Percentiles rank a stretch among this genome's conserved stretches.
phyloP scores from a whole-genome alignment of 345 rosid species.

The Erodium maritimum region DNA sequence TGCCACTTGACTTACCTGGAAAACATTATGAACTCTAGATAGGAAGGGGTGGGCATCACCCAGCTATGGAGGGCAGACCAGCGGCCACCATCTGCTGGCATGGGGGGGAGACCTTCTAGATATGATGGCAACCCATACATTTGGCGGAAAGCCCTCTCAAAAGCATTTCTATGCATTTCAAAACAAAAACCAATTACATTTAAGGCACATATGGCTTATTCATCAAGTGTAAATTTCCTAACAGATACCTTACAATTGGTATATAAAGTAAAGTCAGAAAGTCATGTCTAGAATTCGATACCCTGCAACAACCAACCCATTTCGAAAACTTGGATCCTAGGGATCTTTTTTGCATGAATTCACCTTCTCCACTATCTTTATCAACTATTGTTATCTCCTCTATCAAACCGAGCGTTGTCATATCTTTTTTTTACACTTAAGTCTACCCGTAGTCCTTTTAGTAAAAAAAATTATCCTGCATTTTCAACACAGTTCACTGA shows the following conservation, averaged over 20 bases:
- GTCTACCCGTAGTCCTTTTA: no score
- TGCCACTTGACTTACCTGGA: conserved; percentile 37
- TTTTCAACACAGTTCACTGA: no score
- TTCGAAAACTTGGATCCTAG: no score
- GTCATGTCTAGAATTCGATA: no score
- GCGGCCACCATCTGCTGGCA: conserved; percentile 82
- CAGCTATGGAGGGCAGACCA: conserved; percentile 94
- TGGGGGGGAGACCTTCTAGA: conserved; percentile 79
- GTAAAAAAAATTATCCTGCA: no score
- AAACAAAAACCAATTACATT: neutral
- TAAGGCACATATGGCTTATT: conserved; percentile 1
- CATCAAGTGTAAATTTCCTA: neutral
- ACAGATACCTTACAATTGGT: neutral
- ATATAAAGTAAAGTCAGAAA: neutral
- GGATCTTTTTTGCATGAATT: no score
- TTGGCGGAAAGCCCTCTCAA: conserved; percentile 62
- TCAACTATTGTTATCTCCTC: no score
- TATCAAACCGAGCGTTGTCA: no score
- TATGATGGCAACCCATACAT: conserved; percentile 66
- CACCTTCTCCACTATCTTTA: no score
- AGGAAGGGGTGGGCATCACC: conserved; percentile 97
- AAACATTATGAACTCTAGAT: conserved; percentile 84
- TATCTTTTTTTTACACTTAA: no score
- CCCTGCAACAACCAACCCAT: no score
- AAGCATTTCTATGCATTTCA: conserved; percentile 46